phyloP scores from a whole-genome alignment of 2,329 filamentous ascomycete genomes.

The Rugonectria rugulosa region DNA sequence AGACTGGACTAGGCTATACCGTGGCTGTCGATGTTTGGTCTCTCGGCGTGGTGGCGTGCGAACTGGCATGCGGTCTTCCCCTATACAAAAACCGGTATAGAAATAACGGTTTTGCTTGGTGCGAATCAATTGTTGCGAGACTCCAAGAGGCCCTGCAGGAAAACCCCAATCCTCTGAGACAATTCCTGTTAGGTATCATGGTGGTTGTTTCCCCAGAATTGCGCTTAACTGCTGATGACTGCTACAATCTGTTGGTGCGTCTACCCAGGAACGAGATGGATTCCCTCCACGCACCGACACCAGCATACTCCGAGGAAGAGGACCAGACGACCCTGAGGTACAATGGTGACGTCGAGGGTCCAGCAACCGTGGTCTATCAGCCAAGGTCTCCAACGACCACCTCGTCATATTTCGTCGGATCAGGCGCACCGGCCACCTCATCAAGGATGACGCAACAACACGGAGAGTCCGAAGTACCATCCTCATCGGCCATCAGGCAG shows the following conservation, averaged over 20 bases:
- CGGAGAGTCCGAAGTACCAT: no score
- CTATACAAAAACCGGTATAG: no score
- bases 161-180: neutral
- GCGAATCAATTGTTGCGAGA: neutral
- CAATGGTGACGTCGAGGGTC: neutral
- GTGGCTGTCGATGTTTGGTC: conserved; percentile 93
- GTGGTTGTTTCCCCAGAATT: conserved; percentile 1
- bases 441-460: no score
- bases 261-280: neutral
- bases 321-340: no score
- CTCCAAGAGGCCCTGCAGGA: neutral
- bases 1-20: conserved; percentile 73
- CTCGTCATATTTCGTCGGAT: neutral
- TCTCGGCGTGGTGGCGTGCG: conserved; percentile 73
- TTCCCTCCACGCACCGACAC: neutral
- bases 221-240: conserved; percentile 5
- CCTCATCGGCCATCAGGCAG: no score
- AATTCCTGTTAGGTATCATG: neutral
- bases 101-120: conserved; percentile 1
- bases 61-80: conserved; percentile 16
- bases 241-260: neutral
- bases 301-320: neutral
- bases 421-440: neutral
- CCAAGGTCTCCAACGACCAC: neutral
- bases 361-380: neutral